These are phyloP conservation scores for Ophiocordyceps camponoti-leonardi DNA, from an alignment of 2,329 filamentous ascomycete species.

Conservation along the genomic window DNA sequence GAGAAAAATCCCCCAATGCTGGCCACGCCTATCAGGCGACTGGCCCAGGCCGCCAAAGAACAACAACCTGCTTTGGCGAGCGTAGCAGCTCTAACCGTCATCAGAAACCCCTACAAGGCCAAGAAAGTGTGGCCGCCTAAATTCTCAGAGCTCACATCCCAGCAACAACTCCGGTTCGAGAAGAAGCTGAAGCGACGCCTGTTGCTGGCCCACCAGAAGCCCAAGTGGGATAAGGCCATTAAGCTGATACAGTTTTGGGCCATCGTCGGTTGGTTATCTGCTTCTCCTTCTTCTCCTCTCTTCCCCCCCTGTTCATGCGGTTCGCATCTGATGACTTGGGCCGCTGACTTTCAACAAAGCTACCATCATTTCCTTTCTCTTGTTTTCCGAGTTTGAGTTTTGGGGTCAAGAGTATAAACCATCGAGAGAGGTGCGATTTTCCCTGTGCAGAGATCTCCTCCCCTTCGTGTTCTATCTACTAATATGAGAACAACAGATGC, in stretches of 20 bases:
- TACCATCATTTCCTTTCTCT: slow-evolving; percentile 20
- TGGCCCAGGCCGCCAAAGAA: slow-evolving; percentile 14
- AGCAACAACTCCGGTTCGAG: slow-evolving; percentile 64
- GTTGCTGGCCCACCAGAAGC: slow-evolving; percentile 41
- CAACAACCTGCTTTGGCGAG: slow-evolving; percentile 9
- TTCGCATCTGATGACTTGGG: background rate
- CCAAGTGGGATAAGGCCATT: slow-evolving; percentile 46
- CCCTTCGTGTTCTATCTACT: background rate
- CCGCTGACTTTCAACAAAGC: background rate
- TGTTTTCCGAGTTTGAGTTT: slow-evolving; percentile 27
- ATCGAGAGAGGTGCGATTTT: slow-evolving; percentile 21
- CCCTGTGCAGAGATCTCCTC: background rate
- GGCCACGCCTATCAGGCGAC: slow-evolving; percentile 15
- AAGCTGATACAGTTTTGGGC: slow-evolving; percentile 46
- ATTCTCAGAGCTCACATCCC: slow-evolving; percentile 49
- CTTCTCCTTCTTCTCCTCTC: no score
- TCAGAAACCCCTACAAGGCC: slow-evolving; percentile 38
- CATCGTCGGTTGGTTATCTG: slow-evolving; percentile 31
- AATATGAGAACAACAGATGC: slow-evolving; percentile 12
- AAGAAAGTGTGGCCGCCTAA: slow-evolving; percentile 68
- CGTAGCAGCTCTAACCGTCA: slow-evolving; percentile 20
- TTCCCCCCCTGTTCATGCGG: background rate
- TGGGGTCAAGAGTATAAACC: slow-evolving; percentile 25
- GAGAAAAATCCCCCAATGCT: slow-evolving; percentile 18
- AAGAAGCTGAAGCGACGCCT: slow-evolving; percentile 60